Base-by-base conservation (phyloP, 2,329 filamentous ascomycete species). In the Ceratocystiopsis sp. region DNA sequence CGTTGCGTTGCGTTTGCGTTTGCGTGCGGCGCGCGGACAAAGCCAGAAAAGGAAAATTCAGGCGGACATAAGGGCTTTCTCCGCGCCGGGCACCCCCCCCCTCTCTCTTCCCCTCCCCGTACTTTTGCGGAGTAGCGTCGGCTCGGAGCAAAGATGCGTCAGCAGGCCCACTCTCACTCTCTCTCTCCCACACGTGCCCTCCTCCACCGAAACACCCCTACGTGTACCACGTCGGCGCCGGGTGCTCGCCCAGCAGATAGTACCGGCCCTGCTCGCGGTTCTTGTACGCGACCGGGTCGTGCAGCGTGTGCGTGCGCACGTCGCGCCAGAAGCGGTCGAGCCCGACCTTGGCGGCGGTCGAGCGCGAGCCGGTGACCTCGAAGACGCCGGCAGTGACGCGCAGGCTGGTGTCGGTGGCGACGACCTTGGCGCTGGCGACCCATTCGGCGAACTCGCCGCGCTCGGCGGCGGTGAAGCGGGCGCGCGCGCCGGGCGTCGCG, bases 231-330 rank as follows among this genome's bases (percentile, higher is more conserved):
- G 68, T 73, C 14, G 71, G 65, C 55, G 68, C 64, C 1, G 75
- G 74, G 12, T 68, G 52, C 58, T 79, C 71, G 14, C 62, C 65
- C 41, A 78, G 51, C 43, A 80, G 51, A 35, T 68, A 61, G 52
- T 65, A 80, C 18, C 69, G 58, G 0, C 75, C 75, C 42, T 79
- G 51, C 56, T 80, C 75, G 3, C 69, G 57, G 45, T 78, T 75
- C 64, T 80, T 80, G 51, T 79, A 80, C 19, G 75, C 71, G 25
- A 80, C 74, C 0, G 75, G 76, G 55, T 80, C 77, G 57, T 80
- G 76, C 51, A 81, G 55, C 1, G 68, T 71, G 57, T 81, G 77
- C 5, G 75, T 79, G 6, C 77, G 57, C n/a, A 80, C 60, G 52
- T 81, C 75, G 38, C 76, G 63, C 74, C 74, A 80, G 56, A 75